Evolutionary conservation across 257 asterid genomes (phyloP), one percentile per base, ranked within the genome.

Genomic region (Salvia splendens): DNA sequence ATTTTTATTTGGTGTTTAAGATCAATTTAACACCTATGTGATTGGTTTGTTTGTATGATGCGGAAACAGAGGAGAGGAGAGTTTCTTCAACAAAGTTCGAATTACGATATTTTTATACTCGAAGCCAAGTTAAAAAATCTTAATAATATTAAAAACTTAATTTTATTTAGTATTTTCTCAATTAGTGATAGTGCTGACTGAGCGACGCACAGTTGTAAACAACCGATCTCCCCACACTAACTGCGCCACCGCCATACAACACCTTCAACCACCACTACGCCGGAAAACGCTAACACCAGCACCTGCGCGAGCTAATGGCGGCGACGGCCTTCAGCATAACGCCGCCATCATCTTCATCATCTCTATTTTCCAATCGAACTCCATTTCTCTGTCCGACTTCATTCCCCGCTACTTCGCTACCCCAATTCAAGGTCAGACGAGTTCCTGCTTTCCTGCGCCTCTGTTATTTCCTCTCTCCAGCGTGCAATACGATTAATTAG

Each of bases 361-460:
- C 85, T 52, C 71, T 65, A 0, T 52, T 35, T 35, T 65, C 74
- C 69, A 61, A 67, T 62, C 73, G 70, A 28, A 52, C 72, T 56
- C 84, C 70, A 42, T 69, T 66, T 77, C 57, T 57, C 56, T 32
- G 15, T 45, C 69, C 74, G 42, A 43, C 16, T 64, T 45, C 64
- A 12, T 32, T 63, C 8, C 55, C 69, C 28, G 32, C 49, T 71
- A 65, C 65, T 64, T 53, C 74, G 45, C 74, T 48, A 74, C 47
- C 76, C 60, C 82, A 68, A 51, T 41, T 74, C 78, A 86, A 86
- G 97, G 83, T 79, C 58, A 67, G 82, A 36, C 28, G 81, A 42
- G 43, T n/a, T 10, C 65, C 64, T 28, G 30, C 45, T 64, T 54
- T 14, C 43, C 3, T 8, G 5, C n/a, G 30, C 6, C 14, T 14